Percentiles rank a stretch among this genome's conserved stretches.
Conservation (phyloP, 2,329 filamentous ascomycete genomes). For the Aotearoamyces nothofagi region DNA sequence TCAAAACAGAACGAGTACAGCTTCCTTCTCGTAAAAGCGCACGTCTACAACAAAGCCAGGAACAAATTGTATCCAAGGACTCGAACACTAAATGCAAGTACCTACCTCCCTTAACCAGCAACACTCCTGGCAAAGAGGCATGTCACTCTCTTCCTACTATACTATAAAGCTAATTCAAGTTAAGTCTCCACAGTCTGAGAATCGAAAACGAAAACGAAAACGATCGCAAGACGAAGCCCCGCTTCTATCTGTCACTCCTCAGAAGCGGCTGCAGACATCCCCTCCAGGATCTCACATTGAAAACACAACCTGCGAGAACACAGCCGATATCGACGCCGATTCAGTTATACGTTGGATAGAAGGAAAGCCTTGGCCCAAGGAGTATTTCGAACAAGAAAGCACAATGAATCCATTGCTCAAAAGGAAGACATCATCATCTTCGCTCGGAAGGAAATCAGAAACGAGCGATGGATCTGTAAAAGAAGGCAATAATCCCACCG, state of each 20-base stretch:
- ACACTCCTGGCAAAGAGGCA: background rate
- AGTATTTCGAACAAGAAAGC: slow-evolving; percentile 13
- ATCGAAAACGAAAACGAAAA: slow-evolving; percentile 2
- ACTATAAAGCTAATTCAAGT: slow-evolving; percentile 4
- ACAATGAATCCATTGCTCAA: background rate
- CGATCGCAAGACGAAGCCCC: background rate
- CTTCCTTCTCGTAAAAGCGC: background rate
- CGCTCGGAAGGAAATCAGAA: slow-evolving; percentile 15
- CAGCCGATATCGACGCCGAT: slow-evolving; percentile 3
- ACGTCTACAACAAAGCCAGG: background rate
- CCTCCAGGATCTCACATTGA: slow-evolving; percentile 5
- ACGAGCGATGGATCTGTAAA: slow-evolving; percentile 21
- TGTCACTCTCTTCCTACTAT: slow-evolving; percentile 1
- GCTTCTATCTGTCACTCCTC: slow-evolving; percentile 8
- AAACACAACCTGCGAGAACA: slow-evolving; percentile 7
- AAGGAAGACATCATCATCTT: background rate
- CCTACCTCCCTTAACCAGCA: slow-evolving; percentile 1
- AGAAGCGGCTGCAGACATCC: slow-evolving; percentile 5
- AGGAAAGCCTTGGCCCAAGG: slow-evolving; percentile 13
- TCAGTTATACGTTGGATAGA: slow-evolving; percentile 14
- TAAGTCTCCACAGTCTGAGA: background rate
- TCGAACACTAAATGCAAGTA: background rate
- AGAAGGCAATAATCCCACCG: slow-evolving; percentile 23
- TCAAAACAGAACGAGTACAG: slow-evolving; percentile 2
- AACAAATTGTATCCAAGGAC: slow-evolving; percentile 1